Percentiles rank a stretch among this genome's conserved stretches.
These are phyloP conservation scores for Clonostachys chloroleuca DNA, from an alignment of 2,329 filamentous ascomycete genomes.

Conservation along the genomic window DNA sequence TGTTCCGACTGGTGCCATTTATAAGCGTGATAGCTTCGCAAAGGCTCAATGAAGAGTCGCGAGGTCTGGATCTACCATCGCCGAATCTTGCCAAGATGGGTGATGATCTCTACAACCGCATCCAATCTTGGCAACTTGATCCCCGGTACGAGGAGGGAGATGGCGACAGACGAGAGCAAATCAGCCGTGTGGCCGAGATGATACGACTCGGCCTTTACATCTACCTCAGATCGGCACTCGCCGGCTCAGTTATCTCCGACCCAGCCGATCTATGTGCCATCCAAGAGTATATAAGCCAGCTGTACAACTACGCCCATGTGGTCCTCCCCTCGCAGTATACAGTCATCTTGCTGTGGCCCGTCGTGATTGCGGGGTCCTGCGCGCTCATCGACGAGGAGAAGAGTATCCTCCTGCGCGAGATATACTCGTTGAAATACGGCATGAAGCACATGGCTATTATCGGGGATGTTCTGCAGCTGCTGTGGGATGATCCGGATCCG, in stretches of 20 bases:
- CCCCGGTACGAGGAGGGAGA: not conserved
- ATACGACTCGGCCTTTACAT: slow-evolving; percentile 2
- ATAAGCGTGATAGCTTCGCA: not conserved
- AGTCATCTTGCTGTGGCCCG: slow-evolving; percentile 2
- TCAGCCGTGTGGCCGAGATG: not conserved
- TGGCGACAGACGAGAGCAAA: not conserved
- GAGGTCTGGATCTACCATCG: not conserved
- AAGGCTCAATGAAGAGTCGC: not conserved
- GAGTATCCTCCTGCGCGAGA: not conserved
- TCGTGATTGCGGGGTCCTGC: slow-evolving; percentile 1
- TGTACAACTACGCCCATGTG: not conserved
- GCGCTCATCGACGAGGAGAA: not conserved
- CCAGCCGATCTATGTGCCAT: not conserved
- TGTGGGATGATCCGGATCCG: slow-evolving; percentile 5
- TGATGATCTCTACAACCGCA: not conserved
- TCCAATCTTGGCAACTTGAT: slow-evolving; percentile 1
- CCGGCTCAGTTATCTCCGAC: slow-evolving; percentile 2
- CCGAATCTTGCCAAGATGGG: not conserved
- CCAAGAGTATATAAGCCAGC: not conserved
- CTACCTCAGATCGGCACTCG: slow-evolving; percentile 1
- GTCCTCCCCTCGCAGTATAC: not conserved
- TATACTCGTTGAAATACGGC: not conserved
- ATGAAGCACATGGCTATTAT: slow-evolving; percentile 1
- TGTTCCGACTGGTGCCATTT: not conserved
- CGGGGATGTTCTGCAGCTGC: slow-evolving; percentile 1